Evolutionary conservation across 1,284 basidiomycete species (phyloP), one percentile per base, ranked within the genome.

Genomic region (Pseudozyma hubeiensis): DNA sequence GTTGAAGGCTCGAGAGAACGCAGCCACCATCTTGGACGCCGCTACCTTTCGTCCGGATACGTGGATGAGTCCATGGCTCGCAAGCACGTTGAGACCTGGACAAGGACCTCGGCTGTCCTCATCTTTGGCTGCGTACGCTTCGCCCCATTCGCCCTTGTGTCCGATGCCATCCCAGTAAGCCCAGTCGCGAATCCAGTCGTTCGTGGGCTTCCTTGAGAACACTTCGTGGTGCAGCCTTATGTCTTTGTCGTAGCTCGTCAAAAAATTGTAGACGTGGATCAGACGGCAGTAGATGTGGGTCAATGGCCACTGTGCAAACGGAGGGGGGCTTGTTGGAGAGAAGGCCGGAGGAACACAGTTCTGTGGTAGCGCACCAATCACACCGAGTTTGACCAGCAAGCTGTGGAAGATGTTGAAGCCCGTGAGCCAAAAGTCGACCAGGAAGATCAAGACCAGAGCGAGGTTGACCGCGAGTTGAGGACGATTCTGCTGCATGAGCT

Each of bases 121-220:
- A 30, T 67, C 61, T 8, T 47, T 60, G 7, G 70, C 53, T 16
- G 70, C 30, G 13, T 60, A 64, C 3, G 70, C 61, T 7, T 49
- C 31, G 7, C 60, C 60, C 54, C 65, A 73, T 43, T 73, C 65
- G 45, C 70, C 70, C n/a, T 66, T 37, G 43, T 54, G 17, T 8
- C 70, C 70, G 30, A 68, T 64, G 4, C 70, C 70, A 13, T 73
- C 54, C 70, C 70, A 73, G 48, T 64, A 64, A 1, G 70, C 65
- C 65, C 65, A 73, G 29, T 73, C 64, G 19, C 65, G 64, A 16
- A 73, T 53, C 70, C 70, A 73, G 43, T 73, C 70, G 57, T 72
- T 72, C 35, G 39, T 53, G 19, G 69, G 60, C 56, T 63, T 63
- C 3, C 60, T 16, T 37, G 40, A 51, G 50, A 58, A 72, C 24